These are phyloP conservation scores for Alternaria dauci DNA, from an alignment of 2,329 filamentous ascomycete genomes.

Conservation along the genomic window DNA sequence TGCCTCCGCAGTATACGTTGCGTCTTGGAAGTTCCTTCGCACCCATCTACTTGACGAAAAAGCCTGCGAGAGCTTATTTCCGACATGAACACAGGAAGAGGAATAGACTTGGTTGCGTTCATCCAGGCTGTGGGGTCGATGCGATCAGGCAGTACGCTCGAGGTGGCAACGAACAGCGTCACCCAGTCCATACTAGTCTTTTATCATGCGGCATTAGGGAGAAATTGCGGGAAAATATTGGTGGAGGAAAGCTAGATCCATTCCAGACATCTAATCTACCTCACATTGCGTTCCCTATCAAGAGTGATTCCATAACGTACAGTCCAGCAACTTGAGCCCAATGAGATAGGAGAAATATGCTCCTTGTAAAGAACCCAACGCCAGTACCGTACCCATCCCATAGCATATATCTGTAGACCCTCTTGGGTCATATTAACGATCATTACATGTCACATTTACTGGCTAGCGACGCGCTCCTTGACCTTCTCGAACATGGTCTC, in stretches of 20 bases:
- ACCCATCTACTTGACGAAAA: too few species aligned
- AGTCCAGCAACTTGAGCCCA: slow-evolving; percentile 24
- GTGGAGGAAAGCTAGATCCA: slow-evolving; percentile 7
- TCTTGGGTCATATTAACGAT: slow-evolving; percentile 6
- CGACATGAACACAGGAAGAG: too few species aligned
- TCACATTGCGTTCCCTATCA: slow-evolving; percentile 14
- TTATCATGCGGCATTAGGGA: too few species aligned
- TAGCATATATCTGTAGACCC: slow-evolving; percentile 13
- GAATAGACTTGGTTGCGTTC: too few species aligned
- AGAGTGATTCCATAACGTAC: slow-evolving; percentile 11
- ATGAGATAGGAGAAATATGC: slow-evolving; percentile 17
- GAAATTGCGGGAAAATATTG: too few species aligned
- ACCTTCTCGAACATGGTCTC: slow-evolving; percentile 65
- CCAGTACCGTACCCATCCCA: slow-evolving; percentile 15
- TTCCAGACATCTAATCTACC: slow-evolving; percentile 22
- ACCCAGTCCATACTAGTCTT: too few species aligned
- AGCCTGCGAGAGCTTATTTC: too few species aligned
- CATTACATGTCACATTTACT: slow-evolving; percentile 30
- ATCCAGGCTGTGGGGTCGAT: too few species aligned
- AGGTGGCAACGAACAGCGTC: too few species aligned
- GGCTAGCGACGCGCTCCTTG: slow-evolving; percentile 48
- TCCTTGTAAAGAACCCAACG: slow-evolving; percentile 15
- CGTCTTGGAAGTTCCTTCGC: too few species aligned
- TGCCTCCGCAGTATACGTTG: too few species aligned
- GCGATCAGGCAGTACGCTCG: too few species aligned